Evolutionary conservation across 31 red algal genomes (phyloP), one percentile per base, ranked within the genome.

Genomic region (Odonthalia washingtoniensis): DNA sequence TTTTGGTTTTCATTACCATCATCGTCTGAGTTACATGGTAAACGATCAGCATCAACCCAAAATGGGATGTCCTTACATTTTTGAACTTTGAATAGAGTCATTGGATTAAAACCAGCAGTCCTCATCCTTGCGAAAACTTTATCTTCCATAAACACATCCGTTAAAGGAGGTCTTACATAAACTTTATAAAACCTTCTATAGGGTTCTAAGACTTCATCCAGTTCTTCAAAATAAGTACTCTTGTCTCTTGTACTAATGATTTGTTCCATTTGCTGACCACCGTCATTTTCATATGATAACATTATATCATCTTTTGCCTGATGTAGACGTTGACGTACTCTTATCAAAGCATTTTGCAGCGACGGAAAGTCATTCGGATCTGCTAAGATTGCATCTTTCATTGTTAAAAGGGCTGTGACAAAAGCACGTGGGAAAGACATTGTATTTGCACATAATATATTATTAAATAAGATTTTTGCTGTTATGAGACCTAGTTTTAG

Each of bases 121-220:
- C 76, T 18, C 39, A 80, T 27, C 21, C 76, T 3, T 31, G 26
- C 6, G 24, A 80, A 80, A 12, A 52, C 46, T 4, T 31, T 26
- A 52, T 80, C 76, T 57, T 80, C 76, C 76, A 80, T 80, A 44
- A 80, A 80, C 4, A 80, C 45, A 57, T 80, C 45, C 40, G 40
- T 30, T 9, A 80, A 33, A 18, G 33, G 40, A 6, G 76, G 76
- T 6, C 40, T 17, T 4, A 14, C 40, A n/a, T 53, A 31, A 24
- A 32, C 46, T 26, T 27, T 26, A 31, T 32, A 80, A 31, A 80
- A 33, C 21, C 57, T 45, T 27, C 76, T 43, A 31, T 80, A 80
- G 4, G 76, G 76, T 52, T 80, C 42, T 3, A 80, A 44, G 45
- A 57, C 57, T 17, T 38, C 26, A 52, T 60, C 57, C 26, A 4